A percentile compares a stretch with the other conserved stretches of the same genome.
These are phyloP conservation scores for Candida xyloterini DNA, from an alignment of 805 yeast genomes.

Conservation along the genomic window DNA sequence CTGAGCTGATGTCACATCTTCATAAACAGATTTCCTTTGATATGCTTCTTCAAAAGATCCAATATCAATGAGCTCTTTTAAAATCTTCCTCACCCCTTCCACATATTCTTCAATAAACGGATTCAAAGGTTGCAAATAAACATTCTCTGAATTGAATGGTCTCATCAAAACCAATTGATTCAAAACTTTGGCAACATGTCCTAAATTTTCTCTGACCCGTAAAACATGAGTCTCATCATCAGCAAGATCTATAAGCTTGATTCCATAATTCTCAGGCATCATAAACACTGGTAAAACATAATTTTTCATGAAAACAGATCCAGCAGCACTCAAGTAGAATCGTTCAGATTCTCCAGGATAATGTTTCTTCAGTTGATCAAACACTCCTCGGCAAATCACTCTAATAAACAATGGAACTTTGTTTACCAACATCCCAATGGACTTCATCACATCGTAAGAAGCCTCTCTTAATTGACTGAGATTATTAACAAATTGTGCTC, in stretches of 20 bases:
- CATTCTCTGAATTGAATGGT: conserved; percentile 58
- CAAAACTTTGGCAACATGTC: conserved; percentile 54
- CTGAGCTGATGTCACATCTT: conserved; percentile 55
- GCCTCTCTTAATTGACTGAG: conserved; percentile 72
- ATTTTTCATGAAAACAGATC: conserved; percentile 57
- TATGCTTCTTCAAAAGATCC: conserved; percentile 58
- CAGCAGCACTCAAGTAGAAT: conserved; percentile 62
- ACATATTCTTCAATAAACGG: conserved; percentile 58
- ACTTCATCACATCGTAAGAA: conserved; percentile 56
- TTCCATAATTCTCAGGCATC: conserved; percentile 57
- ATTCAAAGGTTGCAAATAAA: conserved; percentile 75
- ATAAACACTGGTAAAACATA: conserved; percentile 47
- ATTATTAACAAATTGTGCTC: conserved; percentile 66
- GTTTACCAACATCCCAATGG: conserved; percentile 41
- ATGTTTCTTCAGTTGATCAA: conserved; percentile 29
- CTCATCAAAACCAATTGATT: conserved; percentile 66
- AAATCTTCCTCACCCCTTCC: conserved; percentile 43
- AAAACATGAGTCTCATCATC: conserved; percentile 25
- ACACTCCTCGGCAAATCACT: conserved; percentile 47
- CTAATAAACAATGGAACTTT: conserved; percentile 55
- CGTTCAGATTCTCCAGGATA: conserved; percentile 60
- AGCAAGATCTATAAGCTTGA: conserved; percentile 28
- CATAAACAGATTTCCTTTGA: conserved; percentile 55
- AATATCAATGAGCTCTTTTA: conserved; percentile 49
- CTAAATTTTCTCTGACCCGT: conserved; percentile 46